Conservation (phyloP, 1,284 basidiomycete genomes). For the Ceratobasidium theobromae region DNA sequence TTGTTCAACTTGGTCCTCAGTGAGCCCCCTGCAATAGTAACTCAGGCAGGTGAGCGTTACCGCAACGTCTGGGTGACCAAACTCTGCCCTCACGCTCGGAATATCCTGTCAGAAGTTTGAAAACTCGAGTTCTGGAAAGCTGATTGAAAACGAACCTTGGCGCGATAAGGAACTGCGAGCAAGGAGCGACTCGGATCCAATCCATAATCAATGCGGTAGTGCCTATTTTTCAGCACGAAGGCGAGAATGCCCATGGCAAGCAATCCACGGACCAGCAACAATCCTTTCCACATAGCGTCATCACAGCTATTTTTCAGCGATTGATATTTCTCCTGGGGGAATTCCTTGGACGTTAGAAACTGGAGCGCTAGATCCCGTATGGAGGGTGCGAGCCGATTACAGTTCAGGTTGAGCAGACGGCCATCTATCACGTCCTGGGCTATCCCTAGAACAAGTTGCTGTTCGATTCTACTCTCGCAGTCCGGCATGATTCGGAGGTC, state of each 20-base stretch:
- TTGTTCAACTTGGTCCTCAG: conserved; percentile 44
- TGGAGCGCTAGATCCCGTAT: neutral
- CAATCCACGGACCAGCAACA: conserved; percentile 51
- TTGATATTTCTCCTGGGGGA: neutral
- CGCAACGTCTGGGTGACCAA: conserved; percentile 57
- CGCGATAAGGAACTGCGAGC: conserved; percentile 56
- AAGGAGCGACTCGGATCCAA: conserved; percentile 49
- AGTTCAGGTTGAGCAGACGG: conserved; percentile 31
- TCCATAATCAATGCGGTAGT: conserved; percentile 58
- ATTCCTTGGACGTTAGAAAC: conserved; percentile 4
- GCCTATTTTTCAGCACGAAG: conserved; percentile 47
- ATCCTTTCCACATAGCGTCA: conserved; percentile 40
- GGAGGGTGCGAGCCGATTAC: neutral
- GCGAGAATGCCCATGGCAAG: conserved; percentile 49
- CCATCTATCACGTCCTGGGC: conserved; percentile 41
- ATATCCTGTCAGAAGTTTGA: conserved; percentile 43
- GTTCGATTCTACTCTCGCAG: conserved; percentile 39
- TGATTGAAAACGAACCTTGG: conserved; percentile 42
- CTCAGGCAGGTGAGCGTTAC: conserved; percentile 53
- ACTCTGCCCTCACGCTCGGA: conserved; percentile 53
- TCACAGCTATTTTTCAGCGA: neutral
- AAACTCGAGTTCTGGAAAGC: neutral
- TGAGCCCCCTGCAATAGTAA: conserved; percentile 56
- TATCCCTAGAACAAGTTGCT: conserved; percentile 36
- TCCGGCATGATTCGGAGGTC: conserved; percentile 42